These are phyloP conservation scores for Anthoceros angustus DNA, from an alignment of 225 moss, liverwort and hornwort species.

Conservation along the genomic window DNA sequence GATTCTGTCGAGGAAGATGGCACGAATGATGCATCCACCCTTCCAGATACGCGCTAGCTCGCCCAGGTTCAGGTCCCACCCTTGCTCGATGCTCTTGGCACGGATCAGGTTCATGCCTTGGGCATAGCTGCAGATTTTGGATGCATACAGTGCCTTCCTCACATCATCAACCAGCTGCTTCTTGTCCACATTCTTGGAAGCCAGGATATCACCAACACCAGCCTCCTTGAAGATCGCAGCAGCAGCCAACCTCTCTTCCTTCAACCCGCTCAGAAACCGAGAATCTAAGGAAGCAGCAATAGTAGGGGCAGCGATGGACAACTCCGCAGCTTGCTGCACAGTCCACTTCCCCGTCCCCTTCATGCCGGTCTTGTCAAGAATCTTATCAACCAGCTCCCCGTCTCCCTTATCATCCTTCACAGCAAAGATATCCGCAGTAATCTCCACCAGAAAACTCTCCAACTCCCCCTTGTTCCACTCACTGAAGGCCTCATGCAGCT, in stretches of 20 bases:
- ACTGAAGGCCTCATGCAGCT: slow-evolving; percentile 48
- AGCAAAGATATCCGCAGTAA: slow-evolving; percentile 69
- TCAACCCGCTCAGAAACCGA: slow-evolving; percentile 59
- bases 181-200: slow-evolving; percentile 34
- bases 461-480: slow-evolving; percentile 82
- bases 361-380: slow-evolving; percentile 76
- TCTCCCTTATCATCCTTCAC: slow-evolving; percentile 54
- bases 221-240: slow-evolving; percentile 32
- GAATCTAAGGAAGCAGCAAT: slow-evolving; percentile 83
- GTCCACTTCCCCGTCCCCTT: slow-evolving; percentile 94
- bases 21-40: slow-evolving; percentile 88
- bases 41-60: slow-evolving; percentile 91
- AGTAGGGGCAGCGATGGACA: slow-evolving; percentile 67
- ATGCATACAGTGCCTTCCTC: slow-evolving; percentile 70
- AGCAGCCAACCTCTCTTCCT: slow-evolving; percentile 57
- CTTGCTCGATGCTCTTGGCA: slow-evolving; percentile 64
- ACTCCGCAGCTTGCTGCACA: slow-evolving; percentile 84
- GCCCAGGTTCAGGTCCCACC: slow-evolving; percentile 63
- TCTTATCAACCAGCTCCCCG: slow-evolving; percentile 66
- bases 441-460: slow-evolving; percentile 71
- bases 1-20: slow-evolving; percentile 70
- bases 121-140: slow-evolving; percentile 83
- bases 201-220: slow-evolving; percentile 43
- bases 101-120: slow-evolving; percentile 86
- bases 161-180: slow-evolving; percentile 71